Evolutionary conservation across 225 moss, liverwort and hornwort species (phyloP), one percentile per base, ranked within the genome.

Genomic region (Straminergon stramineum): DNA sequence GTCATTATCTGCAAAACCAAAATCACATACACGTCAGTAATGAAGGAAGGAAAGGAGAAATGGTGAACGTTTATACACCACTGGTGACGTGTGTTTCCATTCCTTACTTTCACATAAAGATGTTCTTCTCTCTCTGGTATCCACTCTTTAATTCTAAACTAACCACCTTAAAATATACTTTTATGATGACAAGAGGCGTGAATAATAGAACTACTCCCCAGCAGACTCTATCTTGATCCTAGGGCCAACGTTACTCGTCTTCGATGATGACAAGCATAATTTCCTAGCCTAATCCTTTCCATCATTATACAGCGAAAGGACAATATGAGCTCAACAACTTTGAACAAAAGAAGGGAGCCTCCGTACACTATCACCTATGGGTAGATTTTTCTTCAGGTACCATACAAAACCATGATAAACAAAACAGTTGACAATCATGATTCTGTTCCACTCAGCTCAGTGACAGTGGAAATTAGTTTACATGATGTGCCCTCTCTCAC

Each of bases 1-100:
- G 94, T 96, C 99, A 99, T 97, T 24, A 99, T 94, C 99, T 99
- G 93, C 84, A 86, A 41, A 88, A 86, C 76, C 84, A 60, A 87
- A 69, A 79, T 65, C 57, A 53, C 41, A 58, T 32, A n/a, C 79
- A 74, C 34, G 23, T 48, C 48, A 48, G 48, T 43, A 52, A 52
- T 17, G n/a, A 84, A 85, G 37, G 43, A 75, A 71, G 48, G 26
- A 68, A 35, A n/a, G 11, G 39, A 89, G 60, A 31, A 85, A 51
- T 37, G 30, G 58, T 52, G 61, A 32, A 53, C 23, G 30, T 61
- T 37, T 65, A 43, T 41, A 43, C 53, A 34, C 26, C 88, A 56
- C 64, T 65, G 6, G 34, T 75, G 75, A 76, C 28, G 24, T 65
- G 41, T 52, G 31, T 82, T 86, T 53, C 39, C 21, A 56, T 32